Conservation (phyloP, 1,284 basidiomycete species). For the Pseudozyma sp. region DNA sequence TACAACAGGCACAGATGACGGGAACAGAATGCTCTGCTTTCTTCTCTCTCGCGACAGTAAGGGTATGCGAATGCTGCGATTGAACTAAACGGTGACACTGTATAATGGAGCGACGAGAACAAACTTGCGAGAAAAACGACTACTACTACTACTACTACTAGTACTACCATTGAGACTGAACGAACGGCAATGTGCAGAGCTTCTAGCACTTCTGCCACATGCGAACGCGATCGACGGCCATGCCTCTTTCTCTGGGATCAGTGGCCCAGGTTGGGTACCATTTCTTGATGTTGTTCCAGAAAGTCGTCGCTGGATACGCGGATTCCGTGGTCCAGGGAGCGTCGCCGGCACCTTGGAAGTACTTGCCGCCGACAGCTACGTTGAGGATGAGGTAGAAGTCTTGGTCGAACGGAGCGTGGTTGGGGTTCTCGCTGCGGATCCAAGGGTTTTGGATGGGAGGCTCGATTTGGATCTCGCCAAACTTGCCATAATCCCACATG, state of each 20-base stretch:
- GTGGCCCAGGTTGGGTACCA: constrained; percentile 49
- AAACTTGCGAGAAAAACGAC: too few relatives aligned
- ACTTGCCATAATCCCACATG: constrained; percentile 82
- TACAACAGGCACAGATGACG: too few relatives aligned
- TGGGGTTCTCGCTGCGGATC: constrained; percentile 68
- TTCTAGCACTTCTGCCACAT: constrained; percentile 73
- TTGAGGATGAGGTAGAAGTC: constrained; percentile 85
- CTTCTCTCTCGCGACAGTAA: not conserved
- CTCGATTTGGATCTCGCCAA: constrained; percentile 78
- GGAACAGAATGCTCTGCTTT: too few relatives aligned
- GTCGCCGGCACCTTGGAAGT: constrained; percentile 78
- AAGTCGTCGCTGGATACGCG: constrained; percentile 77
- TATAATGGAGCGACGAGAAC: not conserved
- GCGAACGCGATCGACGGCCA: constrained; percentile 80
- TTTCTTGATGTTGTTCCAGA: constrained; percentile 72
- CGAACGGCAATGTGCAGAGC: not conserved
- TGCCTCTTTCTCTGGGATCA: constrained; percentile 72
- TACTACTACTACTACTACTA: not conserved
- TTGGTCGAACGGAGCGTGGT: constrained; percentile 84
- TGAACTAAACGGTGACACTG: constrained; percentile 2
- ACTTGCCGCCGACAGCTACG: constrained; percentile 84
- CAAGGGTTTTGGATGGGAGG: constrained; percentile 74
- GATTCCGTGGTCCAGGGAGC: constrained; percentile 24
- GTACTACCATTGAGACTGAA: not conserved
- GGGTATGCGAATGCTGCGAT: not conserved